Evolutionary conservation across 441 rosid genomes (phyloP), one percentile per base, ranked within the genome.

Genomic region (Caryocar brasiliense): DNA sequence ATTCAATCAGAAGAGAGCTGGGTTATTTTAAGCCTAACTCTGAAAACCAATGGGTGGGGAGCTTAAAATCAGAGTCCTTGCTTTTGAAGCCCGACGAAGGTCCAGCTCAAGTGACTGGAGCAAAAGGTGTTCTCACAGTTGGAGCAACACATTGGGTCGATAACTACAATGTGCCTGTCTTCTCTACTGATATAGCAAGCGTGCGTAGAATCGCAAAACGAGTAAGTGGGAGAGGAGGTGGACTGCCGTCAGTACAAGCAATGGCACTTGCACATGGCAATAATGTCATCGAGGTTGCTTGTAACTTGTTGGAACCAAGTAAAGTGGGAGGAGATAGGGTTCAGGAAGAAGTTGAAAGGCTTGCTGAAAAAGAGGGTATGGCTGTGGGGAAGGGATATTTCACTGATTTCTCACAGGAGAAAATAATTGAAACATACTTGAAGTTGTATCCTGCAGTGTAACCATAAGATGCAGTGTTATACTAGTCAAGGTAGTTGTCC

Each of bases 81-180:
- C 65, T 81, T 6, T 42, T 76, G 53, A 66, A 67, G 63, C 96
- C 95, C 59, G 90, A 82, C 20, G 71, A 75, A 36, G 92, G 88
- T 45, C 90, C 98, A 18, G 42, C 49, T 29, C 79, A 51, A 70
- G 79, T 70, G 52, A 71, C 58, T 52, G 68, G 43, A 72, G 60
- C 75, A 26, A 79, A 76, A 60, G 96, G 90, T 6, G 79, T 81
- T 15, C 50, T 79, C 26, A 71, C 78, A 14, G 67, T 91, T 7
- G 95, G 98, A 73, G 92, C 82, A 9, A 76, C 85, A 13, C 62
- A 22, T 27, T 91, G 95, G 95, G 90, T 86, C 19, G 93, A 76
- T 54, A 86, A 84, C 80, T 82, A 79, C 66, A 90, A 82, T 26
- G 64, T 81, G 55, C 96, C 96, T 5, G 68, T 86, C 46, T 65